Conservation (phyloP, 371 early-diverging fungal genomes). For the Gilbertella persicaria region DNA sequence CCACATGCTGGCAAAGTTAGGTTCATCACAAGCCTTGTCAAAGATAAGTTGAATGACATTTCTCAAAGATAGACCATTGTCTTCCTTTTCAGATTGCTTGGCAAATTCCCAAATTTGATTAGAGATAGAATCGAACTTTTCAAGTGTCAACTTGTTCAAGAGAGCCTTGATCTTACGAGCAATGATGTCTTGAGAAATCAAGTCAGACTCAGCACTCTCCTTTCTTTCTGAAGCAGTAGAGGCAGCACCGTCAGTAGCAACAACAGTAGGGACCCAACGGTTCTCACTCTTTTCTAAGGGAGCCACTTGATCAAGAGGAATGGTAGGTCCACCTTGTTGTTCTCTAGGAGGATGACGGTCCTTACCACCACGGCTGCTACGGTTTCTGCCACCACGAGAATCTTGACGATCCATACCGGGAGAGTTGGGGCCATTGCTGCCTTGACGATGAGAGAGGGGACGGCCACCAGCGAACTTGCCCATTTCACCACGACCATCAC, state of each 20-base stretch:
- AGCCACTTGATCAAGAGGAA: conserved; percentile 66
- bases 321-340: conserved; percentile 54
- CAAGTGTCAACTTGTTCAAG: conserved; percentile 94
- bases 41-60: conserved; percentile 84
- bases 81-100: conserved; percentile 66
- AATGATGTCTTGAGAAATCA: conserved; percentile 62
- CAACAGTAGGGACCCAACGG: conserved; percentile 77
- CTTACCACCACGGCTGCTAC: conserved; percentile 57
- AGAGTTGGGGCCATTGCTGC: conserved; percentile 44
- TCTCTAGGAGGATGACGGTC: conserved; percentile 46
- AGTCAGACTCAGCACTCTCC: conserved; percentile 34
- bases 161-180: conserved; percentile 83
- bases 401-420: conserved; percentile 63
- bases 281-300: conserved; percentile 82
- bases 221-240: conserved; percentile 8
- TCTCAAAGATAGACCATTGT: conserved; percentile 69
- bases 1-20: conserved; percentile 87
- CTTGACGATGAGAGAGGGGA: conserved; percentile 51
- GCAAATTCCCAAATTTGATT: conserved; percentile 83
- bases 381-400: conserved; percentile 51
- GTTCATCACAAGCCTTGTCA: conserved; percentile 95
- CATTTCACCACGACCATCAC: conserved; percentile 47
- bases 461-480: conserved; percentile 53
- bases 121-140: conserved; percentile 88
- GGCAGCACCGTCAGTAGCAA: conserved; percentile 36